Percentiles rank a stretch among this genome's conserved stretches.
Evolutionary conservation across 176 grass and related monocot species (phyloP).

Genomic region (Echinochloa phyllopogon): DNA sequence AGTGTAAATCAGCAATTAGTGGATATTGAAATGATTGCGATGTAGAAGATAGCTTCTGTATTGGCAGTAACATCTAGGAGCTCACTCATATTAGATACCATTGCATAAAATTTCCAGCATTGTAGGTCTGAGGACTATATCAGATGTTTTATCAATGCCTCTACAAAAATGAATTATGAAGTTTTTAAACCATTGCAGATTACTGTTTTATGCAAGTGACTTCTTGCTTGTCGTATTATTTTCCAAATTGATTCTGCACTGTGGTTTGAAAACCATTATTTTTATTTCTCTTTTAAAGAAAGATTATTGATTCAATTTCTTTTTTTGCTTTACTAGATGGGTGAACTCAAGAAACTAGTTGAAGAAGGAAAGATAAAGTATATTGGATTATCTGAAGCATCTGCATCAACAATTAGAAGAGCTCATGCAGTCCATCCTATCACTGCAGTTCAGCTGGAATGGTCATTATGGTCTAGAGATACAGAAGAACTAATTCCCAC

Average conservation of each 20-base stretch:
- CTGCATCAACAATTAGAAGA: constrained; percentile 62
- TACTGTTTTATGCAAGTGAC: no score
- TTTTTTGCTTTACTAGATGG: constrained; percentile 44
- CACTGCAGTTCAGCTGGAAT: constrained; percentile 63
- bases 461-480: constrained; percentile 71
- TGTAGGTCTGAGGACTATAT: neutral
- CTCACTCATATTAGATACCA: neutral
- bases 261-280: neutral
- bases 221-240: no score
- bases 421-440: constrained; percentile 71
- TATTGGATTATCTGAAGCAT: constrained; percentile 68
- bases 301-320: neutral
- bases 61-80: neutral
- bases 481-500: constrained; percentile 64
- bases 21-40: neutral
- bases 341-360: constrained; percentile 67
- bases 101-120: neutral
- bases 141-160: neutral
- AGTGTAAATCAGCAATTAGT: neutral
- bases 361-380: constrained; percentile 76
- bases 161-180: neutral
- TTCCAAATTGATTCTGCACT: neutral
- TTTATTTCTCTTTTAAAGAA: neutral
- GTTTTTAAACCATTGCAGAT: no score
- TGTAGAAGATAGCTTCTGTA: neutral